Conservation (phyloP, 495 filamentous ascomycete species). For the Thermothielavioides terrestris region DNA sequence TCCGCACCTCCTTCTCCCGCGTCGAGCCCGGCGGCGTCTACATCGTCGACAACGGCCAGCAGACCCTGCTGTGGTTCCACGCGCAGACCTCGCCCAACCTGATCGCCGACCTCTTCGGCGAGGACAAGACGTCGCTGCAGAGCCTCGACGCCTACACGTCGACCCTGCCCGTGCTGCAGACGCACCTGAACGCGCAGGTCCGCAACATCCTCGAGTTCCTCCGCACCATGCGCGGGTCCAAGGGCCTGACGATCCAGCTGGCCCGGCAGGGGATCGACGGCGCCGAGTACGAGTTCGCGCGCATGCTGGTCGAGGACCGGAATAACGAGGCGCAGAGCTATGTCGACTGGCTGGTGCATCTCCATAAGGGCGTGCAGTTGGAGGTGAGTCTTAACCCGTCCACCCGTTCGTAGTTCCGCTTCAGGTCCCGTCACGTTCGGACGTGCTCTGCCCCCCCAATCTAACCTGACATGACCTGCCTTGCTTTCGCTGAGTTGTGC, state of each 20-base stretch:
- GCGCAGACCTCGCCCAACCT: slow-evolving; percentile 66
- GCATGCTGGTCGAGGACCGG: slow-evolving; percentile 82
- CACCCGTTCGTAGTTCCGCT: too few species aligned
- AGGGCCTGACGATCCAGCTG: slow-evolving; percentile 80
- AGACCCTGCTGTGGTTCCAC: slow-evolving; percentile 87
- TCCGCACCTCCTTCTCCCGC: slow-evolving; percentile 78
- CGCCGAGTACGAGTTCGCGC: slow-evolving; percentile 92
- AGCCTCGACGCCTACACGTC: slow-evolving; percentile 70
- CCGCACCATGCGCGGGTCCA: slow-evolving; percentile 69
- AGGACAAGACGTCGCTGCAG: slow-evolving; percentile 60
- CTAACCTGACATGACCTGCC: too few species aligned
- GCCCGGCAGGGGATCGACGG: slow-evolving; percentile 91
- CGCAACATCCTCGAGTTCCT: slow-evolving; percentile 88
- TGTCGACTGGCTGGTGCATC: slow-evolving; percentile 95
- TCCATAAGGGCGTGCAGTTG: slow-evolving; percentile 84
- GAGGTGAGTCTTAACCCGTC: slow-evolving; percentile 49
- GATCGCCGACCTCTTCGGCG: slow-evolving; percentile 82
- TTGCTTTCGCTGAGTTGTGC: background rate
- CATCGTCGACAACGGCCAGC: slow-evolving; percentile 92
- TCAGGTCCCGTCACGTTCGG: too few species aligned
- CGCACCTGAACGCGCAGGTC: slow-evolving; percentile 90
- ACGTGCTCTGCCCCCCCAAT: too few species aligned
- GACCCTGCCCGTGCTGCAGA: slow-evolving; percentile 70
- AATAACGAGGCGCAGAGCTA: slow-evolving; percentile 97
- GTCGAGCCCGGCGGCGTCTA: slow-evolving; percentile 96